These are phyloP conservation scores for Omphalotus guepiniiformis DNA, from an alignment of 768 basidiomycete genomes.

Conservation along the genomic window DNA sequence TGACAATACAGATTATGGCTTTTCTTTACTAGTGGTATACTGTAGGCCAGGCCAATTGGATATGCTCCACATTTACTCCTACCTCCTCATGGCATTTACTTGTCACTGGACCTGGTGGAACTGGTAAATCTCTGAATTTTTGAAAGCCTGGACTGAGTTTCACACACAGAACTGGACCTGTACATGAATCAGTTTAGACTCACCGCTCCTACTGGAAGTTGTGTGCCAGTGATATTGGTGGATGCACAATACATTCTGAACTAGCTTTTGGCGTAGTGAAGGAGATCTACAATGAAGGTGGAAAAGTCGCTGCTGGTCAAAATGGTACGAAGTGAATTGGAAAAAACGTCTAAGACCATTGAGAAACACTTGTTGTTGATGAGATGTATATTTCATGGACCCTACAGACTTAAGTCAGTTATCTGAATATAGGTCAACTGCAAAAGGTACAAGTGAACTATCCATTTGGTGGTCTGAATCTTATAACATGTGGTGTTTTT, in stretches of 20 bases:
- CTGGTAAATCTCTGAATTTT: conserved; percentile 20
- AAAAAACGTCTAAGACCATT: conserved; percentile 2
- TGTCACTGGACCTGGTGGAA: conserved; percentile 19
- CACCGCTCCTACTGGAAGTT: conserved; percentile 17
- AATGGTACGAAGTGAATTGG: background rate
- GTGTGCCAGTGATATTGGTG: conserved; percentile 19
- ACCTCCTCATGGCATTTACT: conserved; percentile 11
- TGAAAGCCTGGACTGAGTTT: conserved; percentile 16
- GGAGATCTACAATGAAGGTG: conserved; percentile 7
- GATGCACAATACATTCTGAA: conserved; percentile 18
- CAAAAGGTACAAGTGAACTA: conserved; percentile 6
- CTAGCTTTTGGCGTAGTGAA: conserved; percentile 8
- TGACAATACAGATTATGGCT: background rate
- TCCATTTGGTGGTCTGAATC: conserved; percentile 6
- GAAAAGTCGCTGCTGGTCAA: background rate
- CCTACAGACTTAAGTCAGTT: conserved; percentile 4
- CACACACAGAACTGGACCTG: conserved; percentile 1
- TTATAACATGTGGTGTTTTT: conserved; percentile 6
- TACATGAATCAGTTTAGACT: conserved; percentile 9
- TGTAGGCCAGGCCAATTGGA: background rate
- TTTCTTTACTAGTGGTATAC: conserved; percentile 14
- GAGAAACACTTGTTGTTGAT: conserved; percentile 10
- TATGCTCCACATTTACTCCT: background rate
- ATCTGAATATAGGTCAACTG: conserved; percentile 8
- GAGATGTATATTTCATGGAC: conserved; percentile 12